phyloP scores from a whole-genome alignment of 768 basidiomycete species.

The Boletus edulis region DNA sequence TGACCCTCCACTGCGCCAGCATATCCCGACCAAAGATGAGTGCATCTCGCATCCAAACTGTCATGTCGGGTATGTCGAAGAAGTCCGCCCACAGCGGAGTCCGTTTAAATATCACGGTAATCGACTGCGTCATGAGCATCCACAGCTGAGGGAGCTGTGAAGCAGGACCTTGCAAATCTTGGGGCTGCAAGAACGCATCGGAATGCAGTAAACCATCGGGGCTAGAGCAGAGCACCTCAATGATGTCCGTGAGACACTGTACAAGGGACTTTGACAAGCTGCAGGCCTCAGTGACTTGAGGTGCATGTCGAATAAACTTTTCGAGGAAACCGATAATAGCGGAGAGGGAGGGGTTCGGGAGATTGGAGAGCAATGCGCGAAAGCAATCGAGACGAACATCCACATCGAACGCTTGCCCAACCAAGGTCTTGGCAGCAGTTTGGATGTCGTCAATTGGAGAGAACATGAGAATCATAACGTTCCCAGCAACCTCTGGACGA shows the following conservation, averaged over 20 bases:
- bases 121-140: conserved; percentile 75
- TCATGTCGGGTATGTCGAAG: conserved; percentile 83
- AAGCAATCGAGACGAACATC: conserved; percentile 88
- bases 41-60: conserved; percentile 97
- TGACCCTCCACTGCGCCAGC: conserved; percentile 73
- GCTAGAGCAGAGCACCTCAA: conserved; percentile 80
- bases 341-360: conserved; percentile 62
- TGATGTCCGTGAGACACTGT: conserved; percentile 87
- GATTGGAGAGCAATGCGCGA: conserved; percentile 67
- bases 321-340: conserved; percentile 70
- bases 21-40: conserved; percentile 89
- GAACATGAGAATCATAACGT: conserved; percentile 67
- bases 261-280: conserved; percentile 88
- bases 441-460: conserved; percentile 80
- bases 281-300: conserved; percentile 78
- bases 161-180: conserved; percentile 45
- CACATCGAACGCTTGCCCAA: conserved; percentile 85
- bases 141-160: conserved; percentile 69
- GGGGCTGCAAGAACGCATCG: conserved; percentile 45
- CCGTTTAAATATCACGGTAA: conserved; percentile 80
- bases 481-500: conserved; percentile 52
- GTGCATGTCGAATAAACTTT: conserved; percentile 62
- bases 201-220: conserved; percentile 70
- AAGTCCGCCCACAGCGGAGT: conserved; percentile 81
- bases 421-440: conserved; percentile 71